Percentiles rank a stretch among this genome's conserved stretches.
phyloP scores from a whole-genome alignment of 1,284 basidiomycete genomes.

The Baeospora myosura region DNA sequence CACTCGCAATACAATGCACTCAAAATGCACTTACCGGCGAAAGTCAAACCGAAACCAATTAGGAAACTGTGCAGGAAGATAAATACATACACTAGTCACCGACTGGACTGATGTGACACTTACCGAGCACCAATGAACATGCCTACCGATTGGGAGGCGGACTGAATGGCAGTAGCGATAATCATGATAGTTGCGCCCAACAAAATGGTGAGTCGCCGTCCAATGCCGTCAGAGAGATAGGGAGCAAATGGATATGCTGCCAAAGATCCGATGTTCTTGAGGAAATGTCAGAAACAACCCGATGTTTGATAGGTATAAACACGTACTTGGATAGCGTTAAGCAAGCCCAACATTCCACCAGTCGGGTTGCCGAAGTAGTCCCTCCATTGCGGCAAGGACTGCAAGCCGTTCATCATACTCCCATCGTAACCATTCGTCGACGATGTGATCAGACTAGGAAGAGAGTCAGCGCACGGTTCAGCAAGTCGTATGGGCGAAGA shows the following conservation, averaged over 20 bases:
- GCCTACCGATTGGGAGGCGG: slow-evolving; percentile 61
- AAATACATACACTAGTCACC: slow-evolving; percentile 5
- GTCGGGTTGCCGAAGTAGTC: slow-evolving; percentile 48
- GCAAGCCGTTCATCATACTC: slow-evolving; percentile 72
- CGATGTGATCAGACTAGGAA: slow-evolving; percentile 58
- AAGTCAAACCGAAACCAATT: slow-evolving; percentile 74
- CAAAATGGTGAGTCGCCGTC: slow-evolving; percentile 57
- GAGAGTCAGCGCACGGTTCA: slow-evolving; percentile 2
- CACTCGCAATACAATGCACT: slow-evolving; percentile 2
- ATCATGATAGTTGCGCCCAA: slow-evolving; percentile 60
- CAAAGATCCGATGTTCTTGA: slow-evolving; percentile 58
- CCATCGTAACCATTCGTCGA: slow-evolving; percentile 75
- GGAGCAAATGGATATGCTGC: slow-evolving; percentile 65
- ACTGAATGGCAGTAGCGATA: slow-evolving; percentile 60
- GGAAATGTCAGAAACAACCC: background rate
- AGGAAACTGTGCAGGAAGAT: slow-evolving; percentile 40
- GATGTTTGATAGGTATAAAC: slow-evolving; percentile 1
- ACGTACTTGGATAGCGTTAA: slow-evolving; percentile 70
- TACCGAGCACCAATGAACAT: slow-evolving; percentile 79
- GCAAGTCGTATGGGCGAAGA: slow-evolving; percentile 7
- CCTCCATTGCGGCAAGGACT: slow-evolving; percentile 56
- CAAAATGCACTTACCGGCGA: slow-evolving; percentile 38
- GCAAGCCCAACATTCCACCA: slow-evolving; percentile 54
- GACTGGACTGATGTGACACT: slow-evolving; percentile 12
- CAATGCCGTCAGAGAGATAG: slow-evolving; percentile 61